Evolutionary conservation across 2,329 filamentous ascomycete species (phyloP).

Genomic region (Hymenoscyphus fraxineus): DNA sequence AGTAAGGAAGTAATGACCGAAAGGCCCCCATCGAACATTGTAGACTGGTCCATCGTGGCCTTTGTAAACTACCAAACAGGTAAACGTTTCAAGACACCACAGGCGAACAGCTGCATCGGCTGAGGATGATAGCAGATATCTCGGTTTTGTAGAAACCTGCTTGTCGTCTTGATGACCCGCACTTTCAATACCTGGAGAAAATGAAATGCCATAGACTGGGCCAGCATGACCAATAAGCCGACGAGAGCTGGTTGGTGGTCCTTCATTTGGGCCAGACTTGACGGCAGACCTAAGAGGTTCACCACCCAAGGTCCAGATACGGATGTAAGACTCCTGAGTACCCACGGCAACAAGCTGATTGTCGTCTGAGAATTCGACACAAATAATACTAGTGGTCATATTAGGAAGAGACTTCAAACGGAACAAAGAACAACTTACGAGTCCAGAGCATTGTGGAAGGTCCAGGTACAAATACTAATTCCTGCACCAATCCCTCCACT

Average conservation of each 20-base stretch:
- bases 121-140: constrained; percentile 81
- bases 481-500: constrained; percentile 80
- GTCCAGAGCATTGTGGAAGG: constrained; percentile 94
- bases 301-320: constrained; percentile 88
- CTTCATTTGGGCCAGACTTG: constrained; percentile 55
- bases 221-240: constrained; percentile 83
- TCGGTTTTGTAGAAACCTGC: constrained; percentile 52
- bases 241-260: constrained; percentile 67
- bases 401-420: constrained; percentile 9
- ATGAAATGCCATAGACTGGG: constrained; percentile 83
- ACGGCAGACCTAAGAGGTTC: constrained; percentile 70
- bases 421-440: constrained; percentile 54
- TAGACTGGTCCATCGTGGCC: constrained; percentile 88
- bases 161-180: constrained; percentile 25
- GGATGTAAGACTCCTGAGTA: constrained; percentile 91
- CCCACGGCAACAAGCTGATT: constrained; percentile 82
- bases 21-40: constrained; percentile 84
- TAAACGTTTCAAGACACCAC: constrained; percentile 89
- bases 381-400: constrained; percentile 63
- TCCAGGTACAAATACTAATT: constrained; percentile 94
- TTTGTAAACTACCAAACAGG: constrained; percentile 91
- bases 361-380: constrained; percentile 92
- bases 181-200: constrained; percentile 52
- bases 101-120: constrained; percentile 84
- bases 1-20: constrained; percentile 91